A percentile compares a stretch with the other conserved stretches of the same genome.
Conservation (phyloP, 768 basidiomycete genomes). For the Xanthoconium purpureum region DNA sequence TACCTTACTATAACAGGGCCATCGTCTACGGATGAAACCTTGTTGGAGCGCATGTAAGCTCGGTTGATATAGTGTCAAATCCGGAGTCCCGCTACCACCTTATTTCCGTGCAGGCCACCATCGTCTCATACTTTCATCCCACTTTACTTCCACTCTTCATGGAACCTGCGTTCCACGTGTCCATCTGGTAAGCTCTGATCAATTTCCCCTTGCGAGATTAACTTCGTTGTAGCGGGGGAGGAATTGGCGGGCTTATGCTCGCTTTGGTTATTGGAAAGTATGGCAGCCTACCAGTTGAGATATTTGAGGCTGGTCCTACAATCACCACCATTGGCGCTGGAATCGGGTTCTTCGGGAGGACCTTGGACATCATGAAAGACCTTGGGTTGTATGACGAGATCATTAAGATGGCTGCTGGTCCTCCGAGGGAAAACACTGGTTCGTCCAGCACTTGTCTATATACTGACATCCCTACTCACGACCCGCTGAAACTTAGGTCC, state of each 20-base stretch:
- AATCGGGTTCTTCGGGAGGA: slow-evolving; percentile 46
- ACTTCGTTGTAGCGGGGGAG: slow-evolving; percentile 33
- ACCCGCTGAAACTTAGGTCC: slow-evolving; percentile 14
- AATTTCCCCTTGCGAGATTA: neutral
- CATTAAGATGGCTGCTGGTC: slow-evolving; percentile 10
- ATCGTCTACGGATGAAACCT: neutral
- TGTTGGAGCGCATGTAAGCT: neutral
- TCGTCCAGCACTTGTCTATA: neutral
- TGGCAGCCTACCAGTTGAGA: slow-evolving; percentile 31
- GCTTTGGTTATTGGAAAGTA: slow-evolving; percentile 31
- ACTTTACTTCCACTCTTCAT: neutral
- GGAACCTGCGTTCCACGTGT: slow-evolving; percentile 11
- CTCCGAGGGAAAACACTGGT: slow-evolving; percentile 23
- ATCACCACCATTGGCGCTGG: slow-evolving; percentile 46
- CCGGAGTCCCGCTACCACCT: neutral
- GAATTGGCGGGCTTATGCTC: slow-evolving; percentile 36
- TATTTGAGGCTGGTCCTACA: slow-evolving; percentile 41
- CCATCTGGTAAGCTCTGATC: slow-evolving; percentile 15
- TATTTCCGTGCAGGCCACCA: neutral
- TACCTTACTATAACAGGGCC: no score
- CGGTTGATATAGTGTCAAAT: no score
- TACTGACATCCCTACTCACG: neutral
- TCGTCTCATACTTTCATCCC: neutral
- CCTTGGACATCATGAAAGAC: slow-evolving; percentile 38
- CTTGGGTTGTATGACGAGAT: slow-evolving; percentile 39